Evolutionary conservation across 805 yeast species (phyloP), one percentile per base, ranked within the genome.

Genomic region (Suhomyces kilbournensis): DNA sequence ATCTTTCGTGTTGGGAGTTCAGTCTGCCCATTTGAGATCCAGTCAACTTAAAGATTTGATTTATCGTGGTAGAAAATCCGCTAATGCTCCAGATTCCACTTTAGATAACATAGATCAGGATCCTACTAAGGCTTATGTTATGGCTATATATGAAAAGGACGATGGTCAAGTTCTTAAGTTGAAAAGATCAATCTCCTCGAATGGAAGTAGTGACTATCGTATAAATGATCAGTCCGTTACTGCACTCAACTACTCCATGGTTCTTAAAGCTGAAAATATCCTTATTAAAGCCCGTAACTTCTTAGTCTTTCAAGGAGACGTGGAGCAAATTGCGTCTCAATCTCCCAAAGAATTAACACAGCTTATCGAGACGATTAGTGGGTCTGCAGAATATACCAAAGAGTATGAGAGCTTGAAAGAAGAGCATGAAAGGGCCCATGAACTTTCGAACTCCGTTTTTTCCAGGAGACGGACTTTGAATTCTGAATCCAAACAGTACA

Each of bases 291-390:
- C 97, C 0, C 80, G 90, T 64, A 94, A 94, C 67, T 93, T 93
- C 62, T 72, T 94, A 54, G 98, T 94, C 7, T 91, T 93, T 65
- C 99, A 94, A 73, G 98, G 99, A 54, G 98, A 93, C 65, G 96
- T 94, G 48, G 98, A 93, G 66, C 87, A 85, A 60, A 84, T 94
- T 40, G 98, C 98, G 0, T 79, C 96, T 0, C 96, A 92, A 65
- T 83, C 93, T 0, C 83, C 97, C 0, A 68, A 69, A 22, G 96
- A 90, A 38, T 75, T 94, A 54, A 82, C 96, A 1, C 77, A 72
- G 44, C 68, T 92, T 55, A 74, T 94, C 50, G 99, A 94, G 69
- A 83, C 83, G 14, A 83, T 94, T 25, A 87, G 96, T 54, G 97
- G 97, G 0, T 88, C 97, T 0, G 68, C 75, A 7, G 94, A 88